Evolutionary conservation across 108 stramenopile genomes (phyloP).

Genomic region (Cyclotella distinguenda): DNA sequence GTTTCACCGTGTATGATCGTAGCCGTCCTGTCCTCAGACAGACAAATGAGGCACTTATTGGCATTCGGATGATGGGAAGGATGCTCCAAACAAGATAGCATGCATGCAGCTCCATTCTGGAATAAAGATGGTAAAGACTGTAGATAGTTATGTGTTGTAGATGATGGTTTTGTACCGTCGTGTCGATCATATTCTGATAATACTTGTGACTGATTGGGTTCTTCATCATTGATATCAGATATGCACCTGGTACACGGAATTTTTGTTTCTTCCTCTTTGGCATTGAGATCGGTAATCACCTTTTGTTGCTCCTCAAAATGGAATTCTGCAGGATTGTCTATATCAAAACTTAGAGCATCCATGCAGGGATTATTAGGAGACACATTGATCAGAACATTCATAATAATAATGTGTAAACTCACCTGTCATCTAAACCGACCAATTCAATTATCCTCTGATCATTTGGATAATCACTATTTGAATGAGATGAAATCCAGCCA

Average conservation of each 20-base stretch:
- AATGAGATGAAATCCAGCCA: conserved; percentile 76
- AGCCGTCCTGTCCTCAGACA: conserved; percentile 73
- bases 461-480: conserved; percentile 53
- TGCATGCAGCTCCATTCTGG: conserved; percentile 13
- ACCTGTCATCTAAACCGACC: background rate
- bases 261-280: conserved; percentile 2
- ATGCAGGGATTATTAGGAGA: too few relatives aligned
- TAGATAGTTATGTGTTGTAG: background rate
- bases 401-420: background rate
- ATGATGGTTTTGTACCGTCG: background rate
- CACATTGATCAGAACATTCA: too few relatives aligned
- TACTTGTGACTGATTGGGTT: conserved; percentile 23
- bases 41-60: conserved; percentile 72
- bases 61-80: conserved; percentile 4
- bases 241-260: background rate
- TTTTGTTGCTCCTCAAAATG: conserved; percentile 41
- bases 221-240: conserved; percentile 34
- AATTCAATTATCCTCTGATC: conserved; percentile 4
- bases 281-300: conserved; percentile 22
- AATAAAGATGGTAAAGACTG: conserved; percentile 15
- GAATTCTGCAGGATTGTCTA: conserved; percentile 55
- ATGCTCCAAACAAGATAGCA: background rate
- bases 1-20: conserved; percentile 93
- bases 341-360: conserved; percentile 67
- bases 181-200: conserved; percentile 7